Conservation (phyloP, 2,329 filamentous ascomycete species). For the Fusarium nelsonii region DNA sequence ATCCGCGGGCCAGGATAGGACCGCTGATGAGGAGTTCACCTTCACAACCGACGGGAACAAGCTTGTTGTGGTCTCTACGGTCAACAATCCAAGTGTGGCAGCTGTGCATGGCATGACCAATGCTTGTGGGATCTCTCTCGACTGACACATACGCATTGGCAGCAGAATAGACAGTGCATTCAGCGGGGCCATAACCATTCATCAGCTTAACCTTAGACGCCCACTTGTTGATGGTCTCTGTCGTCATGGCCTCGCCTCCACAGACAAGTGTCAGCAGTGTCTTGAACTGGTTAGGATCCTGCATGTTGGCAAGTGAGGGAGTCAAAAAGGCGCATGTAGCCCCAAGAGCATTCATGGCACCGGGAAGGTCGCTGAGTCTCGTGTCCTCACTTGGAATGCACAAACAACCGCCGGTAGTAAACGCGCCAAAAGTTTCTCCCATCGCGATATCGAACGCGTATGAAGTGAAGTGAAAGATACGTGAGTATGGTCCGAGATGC, state of each 20-base stretch:
- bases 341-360: slow-evolving; percentile 28
- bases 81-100: slow-evolving; percentile 40
- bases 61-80: slow-evolving; percentile 27
- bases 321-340: slow-evolving; percentile 45
- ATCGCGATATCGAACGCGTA: slow-evolving; percentile 45
- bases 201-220: slow-evolving; percentile 33
- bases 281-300: slow-evolving; percentile 36
- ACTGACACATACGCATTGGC: slow-evolving; percentile 1
- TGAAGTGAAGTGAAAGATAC: slow-evolving; percentile 42
- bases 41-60: slow-evolving; percentile 32
- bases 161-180: slow-evolving; percentile 32
- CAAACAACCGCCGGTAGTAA: slow-evolving; percentile 39
- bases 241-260: slow-evolving; percentile 38
- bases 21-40: slow-evolving; percentile 42
- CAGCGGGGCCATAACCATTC: slow-evolving; percentile 45
- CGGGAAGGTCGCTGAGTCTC: slow-evolving; percentile 22
- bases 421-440: slow-evolving; percentile 33
- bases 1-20: slow-evolving; percentile 24
- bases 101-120: slow-evolving; percentile 14
- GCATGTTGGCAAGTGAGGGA: slow-evolving; percentile 41
- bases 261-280: slow-evolving; percentile 34
- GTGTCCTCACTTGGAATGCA: slow-evolving; percentile 46
- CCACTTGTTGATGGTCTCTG: slow-evolving; percentile 37
- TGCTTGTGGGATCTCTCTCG: slow-evolving; percentile 12
- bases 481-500: slow-evolving; percentile 2